phyloP scores from a whole-genome alignment of 192 early-diverging fungal genomes.

The Rhizoclosmatium globosum region DNA sequence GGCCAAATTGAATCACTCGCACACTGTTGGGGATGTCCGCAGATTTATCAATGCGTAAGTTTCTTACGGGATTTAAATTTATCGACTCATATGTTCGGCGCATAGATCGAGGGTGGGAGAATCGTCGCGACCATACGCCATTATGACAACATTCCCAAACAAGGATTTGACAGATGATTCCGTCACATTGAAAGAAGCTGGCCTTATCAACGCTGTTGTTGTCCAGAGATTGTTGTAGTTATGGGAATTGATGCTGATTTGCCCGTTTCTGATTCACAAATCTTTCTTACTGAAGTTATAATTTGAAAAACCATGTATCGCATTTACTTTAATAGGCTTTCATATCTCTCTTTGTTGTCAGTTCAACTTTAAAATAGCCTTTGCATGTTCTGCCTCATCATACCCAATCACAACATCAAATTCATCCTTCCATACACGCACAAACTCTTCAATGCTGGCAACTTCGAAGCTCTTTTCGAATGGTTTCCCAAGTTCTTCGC shows the following conservation, averaged over 20 bases:
- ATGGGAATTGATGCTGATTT: not conserved
- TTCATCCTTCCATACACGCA: not conserved
- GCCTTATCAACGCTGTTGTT: slow-evolving; percentile 87
- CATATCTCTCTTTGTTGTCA: no score
- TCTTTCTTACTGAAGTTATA: no score
- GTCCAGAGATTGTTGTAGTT: slow-evolving; percentile 59
- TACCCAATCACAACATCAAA: not conserved
- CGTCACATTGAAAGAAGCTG: slow-evolving; percentile 80
- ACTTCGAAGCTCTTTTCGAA: not conserved
- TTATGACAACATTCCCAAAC: slow-evolving; percentile 89
- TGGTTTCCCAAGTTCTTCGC: not conserved
- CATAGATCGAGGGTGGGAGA: slow-evolving; percentile 69
- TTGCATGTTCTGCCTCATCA: not conserved
- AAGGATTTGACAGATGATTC: slow-evolving; percentile 77
- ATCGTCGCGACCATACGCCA: slow-evolving; percentile 68
- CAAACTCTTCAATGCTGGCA: not conserved
- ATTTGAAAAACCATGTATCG: no score
- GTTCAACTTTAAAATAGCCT: no score
- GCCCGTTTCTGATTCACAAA: no score
- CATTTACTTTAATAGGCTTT: no score
- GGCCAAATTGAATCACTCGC: slow-evolving; percentile 90
- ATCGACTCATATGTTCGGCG: not conserved
- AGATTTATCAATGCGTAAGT: slow-evolving; percentile 75
- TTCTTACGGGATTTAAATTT: not conserved
- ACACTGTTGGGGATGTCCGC: slow-evolving; percentile 87